Base-by-base conservation (phyloP, 441 rosid genomes). In the Cnidoscolus chayamansa region DNA sequence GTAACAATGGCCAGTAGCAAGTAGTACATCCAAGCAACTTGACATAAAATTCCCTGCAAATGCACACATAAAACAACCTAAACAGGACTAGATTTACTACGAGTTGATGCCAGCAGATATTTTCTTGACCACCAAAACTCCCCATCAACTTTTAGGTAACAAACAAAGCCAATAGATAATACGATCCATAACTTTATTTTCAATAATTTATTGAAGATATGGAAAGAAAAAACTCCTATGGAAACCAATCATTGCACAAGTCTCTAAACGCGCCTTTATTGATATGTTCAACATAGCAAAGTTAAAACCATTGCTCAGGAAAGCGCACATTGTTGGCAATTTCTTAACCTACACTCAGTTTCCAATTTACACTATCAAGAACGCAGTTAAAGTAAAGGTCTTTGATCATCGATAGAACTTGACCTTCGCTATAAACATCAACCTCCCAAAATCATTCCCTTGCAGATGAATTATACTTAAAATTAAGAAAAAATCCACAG, bases 11-110 rank as follows among this genome's bases (percentile, higher is more conserved):
- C 58, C 56, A 78, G 67, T 7, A 78, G 54, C 63, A 78, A 54
- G 70, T 48, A 78, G 62, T n/a, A 78, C 61, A 56, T 50, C 77
- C 78, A 78, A 53, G 4, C 48, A 69, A 67, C 67, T 54, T 55
- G 68, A 67, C 17, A 35, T 17, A 60, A 19, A 12, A 50, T 70
- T 45, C 69, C 78, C 82, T 78, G 83, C 66, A 73, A 77, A 75
- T 19, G 67, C 54, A 50, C 43, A 25, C 61, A 31, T 49, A 30
- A 75, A 56, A 19, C 20, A 74, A 56, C 48, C 57, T 67, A 40
- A 56, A 72, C 54, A 31, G 63, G 13, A 59, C 45, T 20, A 31
- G 10, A 47, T 16, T 60, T 35, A 60, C 59, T 49, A 54, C 62
- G 64, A 53, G 1, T 11, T 56, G 47, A 65, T 12, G 55, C 4